Evolutionary conservation across 176 grass and related monocot species (phyloP), one percentile per base, ranked within the genome.

Genomic region (Avena atlantica): DNA sequence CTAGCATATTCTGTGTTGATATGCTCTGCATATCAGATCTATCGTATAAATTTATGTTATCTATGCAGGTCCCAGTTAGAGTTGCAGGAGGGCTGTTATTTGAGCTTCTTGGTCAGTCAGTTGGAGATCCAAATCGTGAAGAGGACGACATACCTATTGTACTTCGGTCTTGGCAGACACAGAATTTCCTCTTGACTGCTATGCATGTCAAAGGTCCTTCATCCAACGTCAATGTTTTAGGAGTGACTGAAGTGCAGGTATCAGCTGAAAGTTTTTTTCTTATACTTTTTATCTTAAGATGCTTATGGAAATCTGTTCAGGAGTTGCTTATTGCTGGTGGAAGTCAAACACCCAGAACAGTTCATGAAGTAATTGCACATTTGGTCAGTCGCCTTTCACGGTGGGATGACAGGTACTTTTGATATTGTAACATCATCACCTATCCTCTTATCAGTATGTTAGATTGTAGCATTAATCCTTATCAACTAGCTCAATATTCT

Each of bases 181-280:
- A 96, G 45, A 94, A 99, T 45, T 99, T 93, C 87, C 85, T 99
- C 58, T 78, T 99, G 53, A 96, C 94, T 81, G 80, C 89, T 87
- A 86, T 99, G 90, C 97, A 96, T 90, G 87, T 99, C 17, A 99
- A 99, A 94, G 97, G 97, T 44, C 85, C 76, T 83, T 85, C 94
- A 55, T 81, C 90, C 0, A 94, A 87, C 80, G 78, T 96, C 62
- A 99, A 99, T 89, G 92, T 99, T 84, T 86, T 99, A 87, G 94
- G 97, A 57, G 88, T 99, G 80, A 99, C 97, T 94, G 97, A 99
- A 94, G 94, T 99, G 40, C 92, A 96, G 94, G 94, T 99, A 96
- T 16, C 12, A 85, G 53, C 44, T 72, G 37, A 8, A 81, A 55
- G 10, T 59, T 25, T 78, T 78, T 65, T 79, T n/a, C 36, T 47